These are phyloP conservation scores for Coleophoma eucalyptorum DNA, from an alignment of 2,329 filamentous ascomycete species.

Conservation along the genomic window DNA sequence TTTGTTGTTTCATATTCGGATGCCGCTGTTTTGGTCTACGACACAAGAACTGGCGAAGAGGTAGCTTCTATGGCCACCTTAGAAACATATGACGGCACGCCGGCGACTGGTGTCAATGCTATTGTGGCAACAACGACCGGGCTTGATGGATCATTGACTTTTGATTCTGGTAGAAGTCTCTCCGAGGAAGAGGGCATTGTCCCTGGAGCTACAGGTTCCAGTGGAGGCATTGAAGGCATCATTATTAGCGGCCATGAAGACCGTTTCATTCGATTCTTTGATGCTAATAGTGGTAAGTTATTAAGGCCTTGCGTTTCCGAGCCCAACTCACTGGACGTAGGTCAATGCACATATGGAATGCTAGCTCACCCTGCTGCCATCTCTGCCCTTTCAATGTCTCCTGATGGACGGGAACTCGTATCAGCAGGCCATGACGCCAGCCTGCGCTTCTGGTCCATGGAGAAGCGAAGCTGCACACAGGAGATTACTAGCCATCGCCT, in stretches of 20 bases:
- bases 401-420: slow-evolving; percentile 89
- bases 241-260: slow-evolving; percentile 98
- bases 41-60: slow-evolving; percentile 88
- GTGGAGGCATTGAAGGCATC: slow-evolving; percentile 81
- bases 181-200: slow-evolving; percentile 71
- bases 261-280: slow-evolving; percentile 92
- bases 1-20: slow-evolving; percentile 95
- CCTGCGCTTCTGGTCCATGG: slow-evolving; percentile 93
- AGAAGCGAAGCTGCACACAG: slow-evolving; percentile 92
- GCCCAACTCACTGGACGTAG: slow-evolving; percentile 41
- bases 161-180: slow-evolving; percentile 60
- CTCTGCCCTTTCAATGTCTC: slow-evolving; percentile 84
- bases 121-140: slow-evolving; percentile 84
- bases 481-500: slow-evolving; percentile 90
- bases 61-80: slow-evolving; percentile 88
- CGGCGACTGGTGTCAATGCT: slow-evolving; percentile 80
- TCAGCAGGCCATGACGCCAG: slow-evolving; percentile 95
- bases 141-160: slow-evolving; percentile 60
- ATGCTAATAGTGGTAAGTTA: slow-evolving; percentile 92
- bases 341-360: slow-evolving; percentile 99
- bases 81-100: slow-evolving; percentile 89
- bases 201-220: slow-evolving; percentile 76
- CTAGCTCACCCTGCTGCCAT: slow-evolving; percentile 92
- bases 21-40: slow-evolving; percentile 85
- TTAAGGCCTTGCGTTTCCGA: not conserved